Conservation (phyloP, 306 rosid species). For the Vicia villosa region DNA sequence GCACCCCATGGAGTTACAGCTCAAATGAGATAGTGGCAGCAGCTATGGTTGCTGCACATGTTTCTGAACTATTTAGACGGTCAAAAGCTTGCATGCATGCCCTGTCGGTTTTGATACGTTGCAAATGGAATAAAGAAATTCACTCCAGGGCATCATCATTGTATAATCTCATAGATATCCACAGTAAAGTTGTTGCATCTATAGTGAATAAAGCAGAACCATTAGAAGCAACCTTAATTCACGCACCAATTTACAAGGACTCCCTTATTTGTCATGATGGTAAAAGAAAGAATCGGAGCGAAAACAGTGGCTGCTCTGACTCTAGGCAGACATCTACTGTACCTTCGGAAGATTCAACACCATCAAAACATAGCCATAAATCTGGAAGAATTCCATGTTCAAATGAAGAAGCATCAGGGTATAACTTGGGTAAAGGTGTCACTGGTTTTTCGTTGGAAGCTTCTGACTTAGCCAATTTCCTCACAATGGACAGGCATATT, state of each 20-base stretch:
- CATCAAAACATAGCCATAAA: slow-evolving; percentile 47
- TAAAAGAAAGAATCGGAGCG: slow-evolving; percentile 53
- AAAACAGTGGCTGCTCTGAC: slow-evolving; percentile 53
- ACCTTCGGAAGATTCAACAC: slow-evolving; percentile 40
- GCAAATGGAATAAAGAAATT: slow-evolving; percentile 93
- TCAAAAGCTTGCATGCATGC: slow-evolving; percentile 99
- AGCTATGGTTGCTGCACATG: slow-evolving; percentile 99
- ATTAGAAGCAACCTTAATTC: slow-evolving; percentile 77
- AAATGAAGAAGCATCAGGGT: slow-evolving; percentile 56
- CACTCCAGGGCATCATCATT: slow-evolving; percentile 83
- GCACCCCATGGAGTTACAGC: slow-evolving; percentile 98
- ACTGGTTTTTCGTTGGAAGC: slow-evolving; percentile 76
- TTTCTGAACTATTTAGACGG: slow-evolving; percentile 87
- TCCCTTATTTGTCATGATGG: slow-evolving; percentile 46
- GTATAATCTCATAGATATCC: slow-evolving; percentile 90
- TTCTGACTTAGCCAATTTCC: slow-evolving; percentile 93
- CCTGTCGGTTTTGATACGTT: slow-evolving; percentile 80
- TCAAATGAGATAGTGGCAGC: slow-evolving; percentile 98
- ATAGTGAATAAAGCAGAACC: slow-evolving; percentile 91
- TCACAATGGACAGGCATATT: slow-evolving; percentile 86
- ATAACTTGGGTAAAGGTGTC: slow-evolving; percentile 61
- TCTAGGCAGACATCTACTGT: slow-evolving; percentile 52
- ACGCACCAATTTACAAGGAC: slow-evolving; percentile 61
- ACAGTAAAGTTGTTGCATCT: slow-evolving; percentile 89
- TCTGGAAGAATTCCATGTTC: slow-evolving; percentile 48